These are phyloP conservation scores for Pseudogymnoascus sp. DNA, from an alignment of 2,329 filamentous ascomycete species.

Conservation along the genomic window DNA sequence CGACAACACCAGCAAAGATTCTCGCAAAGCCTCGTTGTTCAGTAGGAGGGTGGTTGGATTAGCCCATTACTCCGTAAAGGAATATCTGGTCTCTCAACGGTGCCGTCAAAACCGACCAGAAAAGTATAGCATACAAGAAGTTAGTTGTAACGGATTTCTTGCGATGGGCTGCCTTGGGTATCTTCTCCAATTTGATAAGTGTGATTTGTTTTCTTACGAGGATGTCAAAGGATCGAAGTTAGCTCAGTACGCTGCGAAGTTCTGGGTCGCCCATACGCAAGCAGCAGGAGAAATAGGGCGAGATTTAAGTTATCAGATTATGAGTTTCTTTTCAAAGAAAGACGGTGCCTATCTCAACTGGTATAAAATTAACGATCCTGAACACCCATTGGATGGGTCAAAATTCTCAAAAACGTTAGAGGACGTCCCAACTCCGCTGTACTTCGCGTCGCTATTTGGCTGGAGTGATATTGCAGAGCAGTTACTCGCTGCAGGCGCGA, in stretches of 20 bases:
- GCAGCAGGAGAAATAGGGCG: not conserved
- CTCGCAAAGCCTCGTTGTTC: not conserved
- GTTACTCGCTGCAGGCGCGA: too few species aligned
- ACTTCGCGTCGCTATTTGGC: not conserved
- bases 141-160: constrained; percentile 21
- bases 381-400: too few species aligned
- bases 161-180: not conserved
- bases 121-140: constrained; percentile 15
- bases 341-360: not conserved
- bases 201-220: not conserved
- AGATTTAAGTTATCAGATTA: not conserved
- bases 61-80: constrained; percentile 27
- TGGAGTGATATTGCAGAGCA: not conserved
- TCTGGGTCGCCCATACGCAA: constrained; percentile 17
- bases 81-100: constrained; percentile 19
- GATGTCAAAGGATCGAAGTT: constrained; percentile 11
- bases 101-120: constrained; percentile 14
- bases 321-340: not conserved
- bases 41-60: constrained; percentile 11
- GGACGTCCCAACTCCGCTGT: not conserved
- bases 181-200: not conserved
- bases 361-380: too few species aligned
- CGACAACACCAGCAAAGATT: not conserved
- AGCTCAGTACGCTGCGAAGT: constrained; percentile 18
- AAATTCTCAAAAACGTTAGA: not conserved